Evolutionary conservation across 192 early-diverging fungal genomes (phyloP), one percentile per base, ranked within the genome.

Genomic region (Backusella parvicylindrica): DNA sequence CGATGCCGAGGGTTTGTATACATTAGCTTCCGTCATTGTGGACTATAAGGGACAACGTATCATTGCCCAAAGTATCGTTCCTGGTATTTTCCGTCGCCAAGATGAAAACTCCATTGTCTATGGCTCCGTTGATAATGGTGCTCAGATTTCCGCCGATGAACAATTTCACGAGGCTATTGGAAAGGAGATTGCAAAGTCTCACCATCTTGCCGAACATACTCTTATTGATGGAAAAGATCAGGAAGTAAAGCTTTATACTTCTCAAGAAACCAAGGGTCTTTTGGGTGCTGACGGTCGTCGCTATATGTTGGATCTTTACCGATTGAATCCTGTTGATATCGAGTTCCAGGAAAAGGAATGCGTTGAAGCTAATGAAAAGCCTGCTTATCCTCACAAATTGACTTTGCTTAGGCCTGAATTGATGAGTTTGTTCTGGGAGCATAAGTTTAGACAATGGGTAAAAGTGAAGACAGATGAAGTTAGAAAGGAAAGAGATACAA

Each of bases 51-150:
- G 98, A 28, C 80, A 89, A 26, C 92, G 98, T 41, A 86, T 98
- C 16, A 91, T 99, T 23, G 97, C 95, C 3, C 98, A 99, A 87
- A 92, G 91, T 28, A 92, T 99, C 50, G 93, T 98, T 16, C 97
- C 97, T 31, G 96, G 95, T 65, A 92, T 92, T 67, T 89, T 93
- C 82, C 84, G 92, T 63, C 86, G 88, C 50, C 91, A 91, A 73
- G 90, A 92, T 36, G 91, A 91, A 21, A 89, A 87, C 2, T 88
- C 92, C 9, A 89, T 98, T 76, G 87, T 94, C n/a, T 98, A 98
- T 76, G 98, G 97, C 9, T 92, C 90, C 47, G 90, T 96, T 41
- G 97, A 99, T 71, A 90, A 89, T 70, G 95, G 97, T 16, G 87
- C 86, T 41, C 87, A 86, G 18, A 88, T 99, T 53, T 84, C 86